Base-by-base conservation (phyloP, 2,329 filamentous ascomycete species). In the Cercospora sp. region DNA sequence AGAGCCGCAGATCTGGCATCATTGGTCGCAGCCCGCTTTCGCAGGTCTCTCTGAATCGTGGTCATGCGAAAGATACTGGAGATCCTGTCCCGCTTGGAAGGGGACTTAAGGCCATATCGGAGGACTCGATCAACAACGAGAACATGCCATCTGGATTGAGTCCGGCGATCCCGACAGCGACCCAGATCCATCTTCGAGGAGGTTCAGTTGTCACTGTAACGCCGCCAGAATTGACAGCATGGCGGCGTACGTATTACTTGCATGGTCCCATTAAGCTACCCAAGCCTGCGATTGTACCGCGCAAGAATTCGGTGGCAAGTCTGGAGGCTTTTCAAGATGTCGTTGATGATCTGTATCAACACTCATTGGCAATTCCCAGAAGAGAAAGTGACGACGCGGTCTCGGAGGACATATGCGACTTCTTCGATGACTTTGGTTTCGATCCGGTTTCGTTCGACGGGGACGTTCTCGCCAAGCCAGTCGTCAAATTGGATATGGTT, bases 181-280 rank as follows among this genome's bases (percentile, higher is more conserved):
- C 72, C 10, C 71, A 74, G 60, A 77, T 79, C 8, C 76, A 77
- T 49, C 71, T 78, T 43, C 74, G 74, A 60, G 77, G 72, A 55
- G 77, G 76, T 32, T 79, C 79, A 6, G 72, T 78, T 12, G 70
- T 79, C 30, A 79, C 78, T 0, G 76, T 80, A 13, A 73, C 73
- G 26, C 74, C 78, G 12, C 78, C 76, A 2, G 79, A 80, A 66
- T 63, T 75, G 16, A 77, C 74, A 4, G 74, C 78, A 28, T 80
- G 77, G 76, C 69, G 76, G 62, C 71, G 73, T 8, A 73, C 76
- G 9, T 66, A 79, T 13, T 83, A 83, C 72, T 67, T 81, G 26
- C 80, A 81, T 40, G 82, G 81, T 9, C 79, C 79, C 1, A 82
- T 83, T 61, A 76, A 76, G 64, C 73, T 83, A n/a, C 79, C 78